Base-by-base conservation (phyloP, 2,329 filamentous ascomycete genomes). In the Ophiosphaerella korrae region DNA sequence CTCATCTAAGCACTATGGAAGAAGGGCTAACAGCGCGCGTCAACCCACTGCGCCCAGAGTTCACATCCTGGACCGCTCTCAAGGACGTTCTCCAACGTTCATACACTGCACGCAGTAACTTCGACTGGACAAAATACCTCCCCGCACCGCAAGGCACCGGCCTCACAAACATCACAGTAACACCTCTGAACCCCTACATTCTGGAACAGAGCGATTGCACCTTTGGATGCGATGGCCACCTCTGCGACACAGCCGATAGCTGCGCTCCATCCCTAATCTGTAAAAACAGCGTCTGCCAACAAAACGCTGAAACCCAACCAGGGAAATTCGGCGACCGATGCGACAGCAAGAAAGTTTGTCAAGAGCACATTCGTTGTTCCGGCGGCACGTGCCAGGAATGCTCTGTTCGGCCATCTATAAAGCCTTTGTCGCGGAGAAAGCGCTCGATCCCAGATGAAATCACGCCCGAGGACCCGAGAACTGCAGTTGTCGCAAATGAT, bases 221-320 rank as follows among this genome's bases (percentile, higher is more conserved):
- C 0, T 69, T 72, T 24, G 70, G 70, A 39, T 72, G 70, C 44
- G 51, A 52, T 16, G 68, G 70, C 29, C 62, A 61, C 7, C 55
- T 73, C 3, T 73, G 70, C 42, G 57, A 63, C 50, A 50, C 60
- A 1, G 47, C 62, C 2, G 70, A 73, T 37, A 57, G 52, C 4
- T 73, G 70, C 45, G 7, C 32, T 0, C 66, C 69, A 0, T 37
- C 59, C 11, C 59, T 72, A 0, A 23, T 70, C 2, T 73, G 70
- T 53, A 71, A 67, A 14, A 72, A 73, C 43, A 64, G 55, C 46
- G 44, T 72, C 24, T 72, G 70, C 54, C 52, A 53, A n/a, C 38
- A 18, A 4, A 62, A 61, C 29, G 9, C 38, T 0, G 55, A 55
- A 6, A 41, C 36, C 2, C 67, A 71, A 36, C 70, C 66, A 0